Conservation (phyloP, 2,329 filamentous ascomycete genomes). For the Aspergillus unguis region DNA sequence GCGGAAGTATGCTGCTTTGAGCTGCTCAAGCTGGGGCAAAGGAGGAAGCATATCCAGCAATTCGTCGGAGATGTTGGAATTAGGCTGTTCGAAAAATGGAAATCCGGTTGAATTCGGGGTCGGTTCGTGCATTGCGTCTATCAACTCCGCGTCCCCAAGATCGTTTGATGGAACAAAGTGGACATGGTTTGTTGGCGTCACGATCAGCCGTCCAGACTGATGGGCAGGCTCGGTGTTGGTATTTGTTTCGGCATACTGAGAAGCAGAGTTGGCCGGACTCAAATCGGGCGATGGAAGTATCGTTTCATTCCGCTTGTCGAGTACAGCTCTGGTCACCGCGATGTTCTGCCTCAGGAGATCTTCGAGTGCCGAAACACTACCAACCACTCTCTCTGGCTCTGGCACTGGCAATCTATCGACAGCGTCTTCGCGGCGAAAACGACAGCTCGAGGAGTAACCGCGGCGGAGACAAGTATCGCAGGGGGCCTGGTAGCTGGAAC, state of each 20-base stretch:
- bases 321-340: neutral
- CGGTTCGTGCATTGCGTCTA: neutral
- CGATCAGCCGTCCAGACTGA: constrained; percentile 1
- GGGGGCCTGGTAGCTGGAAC: constrained; percentile 14
- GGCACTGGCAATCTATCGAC: neutral
- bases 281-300: constrained; percentile 3
- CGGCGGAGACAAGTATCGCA: constrained; percentile 25
- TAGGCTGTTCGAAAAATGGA: neutral
- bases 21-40: constrained; percentile 15
- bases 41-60: constrained; percentile 18
- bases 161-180: neutral
- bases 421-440: constrained; percentile 15
- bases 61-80: neutral
- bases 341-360: constrained; percentile 2
- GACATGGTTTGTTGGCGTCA: neutral
- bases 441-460: constrained; percentile 19
- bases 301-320: neutral
- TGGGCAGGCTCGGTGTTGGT: neutral
- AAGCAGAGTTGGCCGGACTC: neutral
- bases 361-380: neutral
- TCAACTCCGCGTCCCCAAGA: neutral
- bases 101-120: neutral
- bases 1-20: constrained; percentile 13
- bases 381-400: neutral
- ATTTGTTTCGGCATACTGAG: neutral